Conservation (phyloP, 1,284 basidiomycete genomes). For the Tetrapyrgos nigripes region DNA sequence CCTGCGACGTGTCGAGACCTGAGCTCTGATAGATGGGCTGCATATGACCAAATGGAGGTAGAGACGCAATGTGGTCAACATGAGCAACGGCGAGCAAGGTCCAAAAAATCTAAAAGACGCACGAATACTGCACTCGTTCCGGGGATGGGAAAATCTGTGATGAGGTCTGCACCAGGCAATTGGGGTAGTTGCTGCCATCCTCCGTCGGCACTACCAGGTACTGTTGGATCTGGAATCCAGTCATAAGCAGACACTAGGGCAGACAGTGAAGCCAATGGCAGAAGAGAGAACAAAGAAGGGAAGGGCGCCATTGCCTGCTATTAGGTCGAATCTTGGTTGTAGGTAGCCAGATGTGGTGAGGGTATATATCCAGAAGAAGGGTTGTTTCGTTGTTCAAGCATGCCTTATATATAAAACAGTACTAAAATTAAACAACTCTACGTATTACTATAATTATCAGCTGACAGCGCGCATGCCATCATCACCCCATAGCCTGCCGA, state of each 20-base stretch:
- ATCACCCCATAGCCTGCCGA: too few relatives aligned
- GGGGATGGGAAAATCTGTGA: neutral
- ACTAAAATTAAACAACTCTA: too few relatives aligned
- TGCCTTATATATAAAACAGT: too few relatives aligned
- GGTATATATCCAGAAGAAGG: too few relatives aligned
- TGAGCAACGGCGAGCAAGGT: neutral
- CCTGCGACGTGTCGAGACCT: neutral
- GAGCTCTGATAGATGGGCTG: slow-evolving; percentile 7
- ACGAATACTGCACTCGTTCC: neutral
- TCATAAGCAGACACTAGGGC: neutral
- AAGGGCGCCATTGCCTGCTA: neutral
- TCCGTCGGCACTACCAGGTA: slow-evolving; percentile 1
- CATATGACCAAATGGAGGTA: neutral
- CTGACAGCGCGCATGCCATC: too few relatives aligned
- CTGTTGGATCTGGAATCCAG: neutral
- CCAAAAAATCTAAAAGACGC: neutral
- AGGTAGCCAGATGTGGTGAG: too few relatives aligned
- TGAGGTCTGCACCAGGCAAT: neutral
- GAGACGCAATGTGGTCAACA: neutral
- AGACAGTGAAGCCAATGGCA: neutral
- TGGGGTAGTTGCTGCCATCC: slow-evolving; percentile 7
- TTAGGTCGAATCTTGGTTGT: too few relatives aligned
- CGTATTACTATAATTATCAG: too few relatives aligned
- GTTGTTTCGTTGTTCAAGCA: too few relatives aligned
- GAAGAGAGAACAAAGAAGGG: neutral